These are phyloP conservation scores for Cairneyella variabilis DNA, from an alignment of 495 filamentous ascomycete genomes.

Conservation along the genomic window DNA sequence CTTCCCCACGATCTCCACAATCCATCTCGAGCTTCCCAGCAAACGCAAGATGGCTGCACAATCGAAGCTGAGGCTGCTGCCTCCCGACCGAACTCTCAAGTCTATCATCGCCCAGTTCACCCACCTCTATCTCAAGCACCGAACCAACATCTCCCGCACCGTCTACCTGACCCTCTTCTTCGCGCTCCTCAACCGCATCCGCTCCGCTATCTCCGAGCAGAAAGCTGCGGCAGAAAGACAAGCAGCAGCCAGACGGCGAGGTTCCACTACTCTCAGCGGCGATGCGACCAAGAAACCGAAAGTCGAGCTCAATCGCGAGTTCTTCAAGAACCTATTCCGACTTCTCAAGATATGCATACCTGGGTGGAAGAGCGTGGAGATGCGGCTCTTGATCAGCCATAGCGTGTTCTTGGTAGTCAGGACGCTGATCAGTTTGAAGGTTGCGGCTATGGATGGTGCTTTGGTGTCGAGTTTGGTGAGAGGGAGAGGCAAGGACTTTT, in stretches of 20 bases:
- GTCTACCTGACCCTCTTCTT: slow-evolving; percentile 91
- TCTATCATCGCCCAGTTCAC: slow-evolving; percentile 70
- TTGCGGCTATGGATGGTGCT: slow-evolving; percentile 90
- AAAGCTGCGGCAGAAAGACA: slow-evolving; percentile 79
- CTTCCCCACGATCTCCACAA: slow-evolving; percentile 14
- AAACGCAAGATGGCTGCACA: slow-evolving; percentile 61
- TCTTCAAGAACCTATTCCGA: slow-evolving; percentile 79
- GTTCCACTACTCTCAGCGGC: slow-evolving; percentile 41
- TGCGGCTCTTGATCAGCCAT: slow-evolving; percentile 80
- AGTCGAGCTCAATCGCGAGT: slow-evolving; percentile 92
- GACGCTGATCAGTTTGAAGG: slow-evolving; percentile 89
- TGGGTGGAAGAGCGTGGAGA: slow-evolving; percentile 83
- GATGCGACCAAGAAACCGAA: slow-evolving; percentile 57
- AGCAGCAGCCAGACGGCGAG: slow-evolving; percentile 54
- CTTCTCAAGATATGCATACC: slow-evolving; percentile 86
- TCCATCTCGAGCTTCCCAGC: neutral
- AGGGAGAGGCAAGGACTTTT: slow-evolving; percentile 86
- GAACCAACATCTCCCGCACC: slow-evolving; percentile 82
- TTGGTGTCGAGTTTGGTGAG: slow-evolving; percentile 88
- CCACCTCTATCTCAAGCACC: slow-evolving; percentile 74
- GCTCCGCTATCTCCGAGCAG: slow-evolving; percentile 87
- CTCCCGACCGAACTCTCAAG: slow-evolving; percentile 65
- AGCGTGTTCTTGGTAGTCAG: slow-evolving; percentile 75
- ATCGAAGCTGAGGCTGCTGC: slow-evolving; percentile 62
- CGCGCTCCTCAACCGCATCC: slow-evolving; percentile 83